Conservation (phyloP, 2,329 filamentous ascomycete species). For the Aspergillus vadensis region DNA sequence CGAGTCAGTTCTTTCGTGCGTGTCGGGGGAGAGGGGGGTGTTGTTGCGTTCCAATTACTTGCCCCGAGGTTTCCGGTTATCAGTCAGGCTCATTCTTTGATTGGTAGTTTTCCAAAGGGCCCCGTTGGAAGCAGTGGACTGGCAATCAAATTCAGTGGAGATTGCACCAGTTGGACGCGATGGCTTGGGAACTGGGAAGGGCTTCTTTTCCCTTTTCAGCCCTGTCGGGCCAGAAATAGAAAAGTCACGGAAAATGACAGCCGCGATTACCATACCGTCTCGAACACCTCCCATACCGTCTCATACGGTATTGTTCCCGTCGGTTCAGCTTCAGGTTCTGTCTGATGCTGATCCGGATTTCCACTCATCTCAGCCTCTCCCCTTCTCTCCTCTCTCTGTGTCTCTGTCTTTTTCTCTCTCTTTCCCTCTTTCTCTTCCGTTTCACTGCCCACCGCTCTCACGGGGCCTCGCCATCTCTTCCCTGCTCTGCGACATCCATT, state of each 20-base stretch:
- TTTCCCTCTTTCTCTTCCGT: not conserved
- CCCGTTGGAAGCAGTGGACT: not conserved
- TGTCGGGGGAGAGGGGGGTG: no score
- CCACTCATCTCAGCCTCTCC: not conserved
- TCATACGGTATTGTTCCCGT: not conserved
- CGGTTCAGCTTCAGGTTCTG: not conserved
- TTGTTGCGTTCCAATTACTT: no score
- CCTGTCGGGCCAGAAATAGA: not conserved
- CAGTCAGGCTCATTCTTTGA: no score
- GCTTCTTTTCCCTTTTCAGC: not conserved
- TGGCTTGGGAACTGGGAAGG: not conserved
- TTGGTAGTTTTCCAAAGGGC: not conserved
- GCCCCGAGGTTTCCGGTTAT: not conserved
- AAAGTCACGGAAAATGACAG: not conserved
- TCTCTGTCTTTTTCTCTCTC: not conserved
- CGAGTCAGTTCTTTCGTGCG: not conserved
- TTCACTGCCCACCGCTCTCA: not conserved
- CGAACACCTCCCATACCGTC: not conserved
- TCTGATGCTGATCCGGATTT: not conserved
- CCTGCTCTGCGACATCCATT: not conserved
- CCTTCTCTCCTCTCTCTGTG: not conserved
- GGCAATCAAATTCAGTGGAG: not conserved
- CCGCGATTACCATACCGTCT: constrained; percentile 1
- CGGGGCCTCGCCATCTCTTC: not conserved
- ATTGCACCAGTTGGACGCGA: not conserved